Conservation (phyloP, 257 asterid genomes). For the Ligustrum vulgare region DNA sequence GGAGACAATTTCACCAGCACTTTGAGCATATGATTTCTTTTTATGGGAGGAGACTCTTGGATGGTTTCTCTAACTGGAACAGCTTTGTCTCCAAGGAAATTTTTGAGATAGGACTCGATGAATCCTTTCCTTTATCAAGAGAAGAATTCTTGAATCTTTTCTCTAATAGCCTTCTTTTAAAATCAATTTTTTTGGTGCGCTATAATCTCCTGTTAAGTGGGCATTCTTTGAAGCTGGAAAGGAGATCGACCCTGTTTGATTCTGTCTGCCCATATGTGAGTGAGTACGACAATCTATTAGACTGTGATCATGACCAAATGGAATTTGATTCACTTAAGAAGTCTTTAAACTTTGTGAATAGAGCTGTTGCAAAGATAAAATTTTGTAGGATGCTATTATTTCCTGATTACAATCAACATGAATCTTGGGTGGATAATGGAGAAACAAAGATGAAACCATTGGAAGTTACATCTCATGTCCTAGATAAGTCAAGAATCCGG, state of each 20-base stretch:
- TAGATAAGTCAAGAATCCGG: slow-evolving; percentile 45
- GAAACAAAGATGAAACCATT: slow-evolving; percentile 25
- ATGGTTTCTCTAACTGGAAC: slow-evolving; percentile 65
- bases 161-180: slow-evolving; percentile 68
- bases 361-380: slow-evolving; percentile 62
- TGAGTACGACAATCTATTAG: slow-evolving; percentile 47
- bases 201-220: slow-evolving; percentile 42
- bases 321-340: slow-evolving; percentile 42
- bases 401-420: slow-evolving; percentile 31
- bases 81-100: slow-evolving; percentile 43
- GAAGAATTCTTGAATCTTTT: slow-evolving; percentile 52
- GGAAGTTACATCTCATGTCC: slow-evolving; percentile 35
- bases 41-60: slow-evolving; percentile 52
- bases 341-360: slow-evolving; percentile 61
- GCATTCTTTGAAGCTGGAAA: slow-evolving; percentile 38
- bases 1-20: slow-evolving; percentile 40
- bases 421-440: slow-evolving; percentile 32
- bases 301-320: slow-evolving; percentile 43
- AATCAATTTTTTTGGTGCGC: slow-evolving; percentile 50
- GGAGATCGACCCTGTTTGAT: slow-evolving; percentile 54
- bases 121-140: slow-evolving; percentile 39
- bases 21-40: slow-evolving; percentile 39
- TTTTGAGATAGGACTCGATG: slow-evolving; percentile 47
- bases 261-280: slow-evolving; percentile 54
- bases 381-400: slow-evolving; percentile 64